Percentiles rank a stretch among this genome's conserved stretches.
Conservation (phyloP, 129 eudicot genomes). For the Tagetes erecta region DNA sequence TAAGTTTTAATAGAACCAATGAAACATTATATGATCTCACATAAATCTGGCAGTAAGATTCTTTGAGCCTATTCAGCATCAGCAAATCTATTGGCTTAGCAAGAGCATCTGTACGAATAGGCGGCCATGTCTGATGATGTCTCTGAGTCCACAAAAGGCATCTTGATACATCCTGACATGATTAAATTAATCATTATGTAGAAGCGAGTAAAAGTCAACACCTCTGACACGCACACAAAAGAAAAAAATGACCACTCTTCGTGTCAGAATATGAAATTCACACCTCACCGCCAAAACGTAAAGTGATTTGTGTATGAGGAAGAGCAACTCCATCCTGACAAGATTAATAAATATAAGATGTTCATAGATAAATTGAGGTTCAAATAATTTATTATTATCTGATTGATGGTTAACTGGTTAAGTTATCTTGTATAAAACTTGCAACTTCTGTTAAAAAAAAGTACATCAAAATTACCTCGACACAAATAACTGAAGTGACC, state of each 20-base stretch:
- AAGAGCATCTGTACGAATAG: conserved; percentile 84
- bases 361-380: not conserved
- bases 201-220: not conserved
- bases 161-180: conserved; percentile 85
- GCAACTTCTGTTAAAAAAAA: conserved; percentile 8
- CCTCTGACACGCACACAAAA: not conserved
- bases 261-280: conserved; percentile 19
- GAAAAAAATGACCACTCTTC: not conserved
- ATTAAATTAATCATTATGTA: not conserved
- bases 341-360: conserved; percentile 12
- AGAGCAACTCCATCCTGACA: conserved; percentile 91
- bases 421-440: not conserved
- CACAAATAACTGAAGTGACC: conserved; percentile 79
- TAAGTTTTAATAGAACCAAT: not conserved
- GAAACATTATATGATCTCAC: conserved; percentile 36
- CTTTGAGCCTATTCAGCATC: conserved; percentile 89
- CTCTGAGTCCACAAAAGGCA: conserved; percentile 99
- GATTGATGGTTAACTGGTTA: conserved; percentile 2
- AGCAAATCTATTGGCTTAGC: conserved; percentile 81
- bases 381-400: conserved; percentile 8
- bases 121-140: conserved; percentile 99
- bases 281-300: conserved; percentile 96
- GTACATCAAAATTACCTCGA: conserved; percentile 57
- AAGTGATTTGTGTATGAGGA: conserved; percentile 76
- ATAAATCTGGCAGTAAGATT: conserved; percentile 76